phyloP scores from a whole-genome alignment of 352 stramenopile genomes.

The Globisporangium cylindrosporum region DNA sequence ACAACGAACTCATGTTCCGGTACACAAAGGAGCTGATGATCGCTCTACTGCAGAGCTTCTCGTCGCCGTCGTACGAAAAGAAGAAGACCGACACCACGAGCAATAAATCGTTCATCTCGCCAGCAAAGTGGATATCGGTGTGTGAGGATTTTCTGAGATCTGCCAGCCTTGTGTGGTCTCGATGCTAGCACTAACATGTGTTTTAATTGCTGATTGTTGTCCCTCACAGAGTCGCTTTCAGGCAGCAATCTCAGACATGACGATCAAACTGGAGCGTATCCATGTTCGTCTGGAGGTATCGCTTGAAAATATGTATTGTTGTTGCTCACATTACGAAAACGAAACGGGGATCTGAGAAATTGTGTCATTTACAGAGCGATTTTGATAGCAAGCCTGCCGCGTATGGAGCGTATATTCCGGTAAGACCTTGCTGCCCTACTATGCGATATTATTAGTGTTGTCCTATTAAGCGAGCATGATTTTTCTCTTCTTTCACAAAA shows the following conservation, averaged over 20 bases:
- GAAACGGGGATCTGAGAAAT: not conserved
- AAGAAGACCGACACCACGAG: slow-evolving; percentile 20
- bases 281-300: slow-evolving; percentile 69
- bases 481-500: not conserved
- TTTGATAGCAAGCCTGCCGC: slow-evolving; percentile 38
- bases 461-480: not conserved
- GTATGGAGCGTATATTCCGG: slow-evolving; percentile 58
- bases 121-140: slow-evolving; percentile 61
- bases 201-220: not conserved
- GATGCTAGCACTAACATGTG: not conserved
- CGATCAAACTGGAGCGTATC: slow-evolving; percentile 56
- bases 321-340: not conserved
- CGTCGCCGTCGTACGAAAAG: slow-evolving; percentile 22
- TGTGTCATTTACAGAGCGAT: slow-evolving; percentile 28
- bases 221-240: slow-evolving; percentile 38
- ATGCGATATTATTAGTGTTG: not conserved
- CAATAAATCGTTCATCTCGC: slow-evolving; percentile 38
- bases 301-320: not conserved
- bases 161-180: not conserved
- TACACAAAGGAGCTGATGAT: slow-evolving; percentile 66
- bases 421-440: slow-evolving; percentile 13
- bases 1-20: slow-evolving; percentile 66
- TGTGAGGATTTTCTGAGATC: not conserved
- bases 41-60: slow-evolving; percentile 51
- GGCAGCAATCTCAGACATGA: slow-evolving; percentile 50